Conservation (phyloP, 345 rosid genomes). For the Aquilaria yunnanensis region DNA sequence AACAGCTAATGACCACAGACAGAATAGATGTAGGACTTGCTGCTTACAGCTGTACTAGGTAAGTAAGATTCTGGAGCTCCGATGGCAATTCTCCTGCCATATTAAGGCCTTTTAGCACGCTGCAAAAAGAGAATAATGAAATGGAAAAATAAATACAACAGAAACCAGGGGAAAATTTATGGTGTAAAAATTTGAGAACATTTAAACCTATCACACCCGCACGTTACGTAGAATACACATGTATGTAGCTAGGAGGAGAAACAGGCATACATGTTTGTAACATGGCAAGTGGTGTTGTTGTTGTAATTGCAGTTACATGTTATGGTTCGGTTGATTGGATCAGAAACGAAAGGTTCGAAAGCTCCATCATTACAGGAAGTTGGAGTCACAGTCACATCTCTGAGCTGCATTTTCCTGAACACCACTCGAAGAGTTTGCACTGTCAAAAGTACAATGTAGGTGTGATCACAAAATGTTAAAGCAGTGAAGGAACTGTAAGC, state of each 20-base stretch:
- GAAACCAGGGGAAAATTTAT: background rate
- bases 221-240: background rate
- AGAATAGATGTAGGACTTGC: background rate
- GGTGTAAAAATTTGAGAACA: background rate
- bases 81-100: constrained; percentile 59
- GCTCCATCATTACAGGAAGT: constrained; percentile 38
- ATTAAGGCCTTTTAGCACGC: constrained; percentile 45
- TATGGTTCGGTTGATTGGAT: constrained; percentile 19
- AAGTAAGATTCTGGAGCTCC: constrained; percentile 57
- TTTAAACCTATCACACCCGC: background rate
- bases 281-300: constrained; percentile 38
- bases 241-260: background rate
- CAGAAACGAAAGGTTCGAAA: constrained; percentile 16
- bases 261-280: constrained; percentile 50
- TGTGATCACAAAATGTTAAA: constrained; percentile 4
- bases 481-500: background rate
- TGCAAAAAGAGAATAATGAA: constrained; percentile 12
- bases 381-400: constrained; percentile 19
- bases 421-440: constrained; percentile 46
- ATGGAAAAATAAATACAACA: background rate
- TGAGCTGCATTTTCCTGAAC: constrained; percentile 30
- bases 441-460: constrained; percentile 17
- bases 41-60: constrained; percentile 50
- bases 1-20: background rate
- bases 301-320: constrained; percentile 43